Evolutionary conservation across 2,329 filamentous ascomycete species (phyloP), one percentile per base, ranked within the genome.

Genomic region (Fusarium sp.): DNA sequence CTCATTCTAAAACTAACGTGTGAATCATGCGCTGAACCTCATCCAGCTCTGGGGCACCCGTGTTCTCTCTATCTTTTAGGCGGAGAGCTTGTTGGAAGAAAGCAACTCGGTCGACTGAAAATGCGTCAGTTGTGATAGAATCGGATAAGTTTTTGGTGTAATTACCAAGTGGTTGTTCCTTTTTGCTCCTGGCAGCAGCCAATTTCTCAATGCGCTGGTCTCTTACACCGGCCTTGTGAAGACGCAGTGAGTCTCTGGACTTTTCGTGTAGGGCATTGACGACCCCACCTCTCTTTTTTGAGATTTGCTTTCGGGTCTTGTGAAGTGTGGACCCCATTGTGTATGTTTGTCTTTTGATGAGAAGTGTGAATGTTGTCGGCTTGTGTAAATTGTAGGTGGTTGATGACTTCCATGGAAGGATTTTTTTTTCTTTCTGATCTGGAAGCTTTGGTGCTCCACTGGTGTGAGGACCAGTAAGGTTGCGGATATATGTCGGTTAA

Each of bases 291-390:
- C 92, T 89, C 86, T 98, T 98, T 84, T 97, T 97, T 33, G 89
- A 84, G 69, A 98, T 95, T 69, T 93, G 89, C 83, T 98, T 98
- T 68, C 92, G 89, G 21, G 96, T 92, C 78, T 98, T 98, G 68
- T 89, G 83, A 9, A 98, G 82, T 43, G 91, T 88, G 77, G 89
- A 91, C 16, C 93, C 88, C 94, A 97, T 97, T 24, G 74, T 85
- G 76, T 42, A 23, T 44, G 26, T 23, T 38, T 43, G 37, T 58
- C 20, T 42, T 53, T 62, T 41, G 24, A 16, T 6, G 21, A 43
- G n/a, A 41, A 31, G 44, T 47, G 21, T 56, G 44, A 52, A 50
- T 41, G 42, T 37, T 47, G 58, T 50, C 35, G 35, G 46, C 39
- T 24, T 63, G 47, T 70, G 37, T 57, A 58, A 20, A 28, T 54